Percentiles rank a stretch among this genome's conserved stretches.
Evolutionary conservation across 2,329 filamentous ascomycete species (phyloP).

Genomic region (Trichoderma endophyticum): DNA sequence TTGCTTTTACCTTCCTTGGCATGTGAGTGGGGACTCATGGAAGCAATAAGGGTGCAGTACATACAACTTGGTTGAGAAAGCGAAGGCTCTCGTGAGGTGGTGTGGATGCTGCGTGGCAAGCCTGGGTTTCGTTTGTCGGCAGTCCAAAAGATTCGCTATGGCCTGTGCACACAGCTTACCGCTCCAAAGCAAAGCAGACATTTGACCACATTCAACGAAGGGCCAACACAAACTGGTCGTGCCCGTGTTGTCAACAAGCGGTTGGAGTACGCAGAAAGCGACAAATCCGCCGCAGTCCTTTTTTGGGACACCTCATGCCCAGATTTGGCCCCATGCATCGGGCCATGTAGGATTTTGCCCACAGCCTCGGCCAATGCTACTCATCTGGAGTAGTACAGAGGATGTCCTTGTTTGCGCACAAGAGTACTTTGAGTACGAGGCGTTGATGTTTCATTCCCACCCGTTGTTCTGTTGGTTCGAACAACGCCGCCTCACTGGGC

Average conservation of each 20-base stretch:
- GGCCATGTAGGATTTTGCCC: slow-evolving; percentile 13
- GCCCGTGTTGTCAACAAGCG: background rate
- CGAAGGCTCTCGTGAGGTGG: background rate
- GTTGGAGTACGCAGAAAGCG: background rate
- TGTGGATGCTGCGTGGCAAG: slow-evolving; percentile 10
- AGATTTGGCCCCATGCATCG: slow-evolving; percentile 22
- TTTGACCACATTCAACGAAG: background rate
- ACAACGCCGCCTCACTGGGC: background rate
- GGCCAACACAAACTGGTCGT: background rate
- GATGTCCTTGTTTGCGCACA: background rate
- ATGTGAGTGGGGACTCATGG: slow-evolving; percentile 1
- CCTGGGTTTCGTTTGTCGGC: slow-evolving; percentile 12
- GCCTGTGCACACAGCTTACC: slow-evolving; percentile 21
- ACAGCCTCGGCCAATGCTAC: slow-evolving; percentile 16
- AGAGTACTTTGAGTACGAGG: background rate
- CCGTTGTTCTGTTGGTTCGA: slow-evolving; percentile 8
- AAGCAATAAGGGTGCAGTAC: background rate
- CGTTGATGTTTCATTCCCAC: background rate
- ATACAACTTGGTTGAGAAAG: background rate
- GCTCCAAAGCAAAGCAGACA: background rate
- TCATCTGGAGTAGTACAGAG: slow-evolving; percentile 16
- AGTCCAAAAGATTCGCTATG: slow-evolving; percentile 19
- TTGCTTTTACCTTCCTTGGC: slow-evolving; percentile 9
- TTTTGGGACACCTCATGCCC: slow-evolving; percentile 12
- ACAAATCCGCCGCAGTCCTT: background rate